Conservation (phyloP, 2,329 filamentous ascomycete species). For the Trichoderma brevicompactum region DNA sequence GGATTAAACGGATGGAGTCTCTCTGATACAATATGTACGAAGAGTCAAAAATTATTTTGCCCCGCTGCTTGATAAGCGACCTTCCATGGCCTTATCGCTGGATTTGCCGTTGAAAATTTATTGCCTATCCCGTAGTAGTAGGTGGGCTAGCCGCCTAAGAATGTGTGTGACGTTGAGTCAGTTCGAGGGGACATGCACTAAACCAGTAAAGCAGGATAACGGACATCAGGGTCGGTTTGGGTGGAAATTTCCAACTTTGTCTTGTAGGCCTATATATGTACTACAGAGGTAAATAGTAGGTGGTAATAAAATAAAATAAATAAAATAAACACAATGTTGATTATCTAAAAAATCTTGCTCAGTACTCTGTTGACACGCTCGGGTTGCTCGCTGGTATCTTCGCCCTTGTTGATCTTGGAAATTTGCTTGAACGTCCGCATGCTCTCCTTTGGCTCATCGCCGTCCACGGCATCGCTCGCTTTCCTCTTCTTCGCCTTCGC, state of each 20-base stretch:
- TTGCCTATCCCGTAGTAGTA: conserved; percentile 18
- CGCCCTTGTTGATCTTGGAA: conserved; percentile 58
- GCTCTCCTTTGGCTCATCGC: conserved; percentile 34
- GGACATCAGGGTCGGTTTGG: background rate
- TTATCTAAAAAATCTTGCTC: conserved; percentile 64
- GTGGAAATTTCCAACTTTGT: too few relatives aligned
- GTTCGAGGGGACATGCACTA: conserved; percentile 29
- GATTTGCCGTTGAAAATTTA: conserved; percentile 9
- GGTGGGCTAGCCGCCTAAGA: background rate
- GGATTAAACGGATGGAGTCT: conserved; percentile 1
- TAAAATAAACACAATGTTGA: background rate
- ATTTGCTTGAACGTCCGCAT: conserved; percentile 68
- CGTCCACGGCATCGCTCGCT: conserved; percentile 36
- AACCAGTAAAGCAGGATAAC: conserved; percentile 10
- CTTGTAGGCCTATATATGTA: background rate
- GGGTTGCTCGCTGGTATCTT: conserved; percentile 51
- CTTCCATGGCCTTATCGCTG: conserved; percentile 28
- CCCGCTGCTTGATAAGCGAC: conserved; percentile 47
- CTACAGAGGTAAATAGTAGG: background rate
- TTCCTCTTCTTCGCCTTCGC: conserved; percentile 50
- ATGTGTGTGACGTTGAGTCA: background rate
- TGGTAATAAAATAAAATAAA: background rate
- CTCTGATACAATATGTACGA: conserved; percentile 31
- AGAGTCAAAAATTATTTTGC: conserved; percentile 42
- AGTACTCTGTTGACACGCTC: conserved; percentile 63